phyloP scores from a whole-genome alignment of 108 stramenopile genomes.

The Cyclotella sp. region DNA sequence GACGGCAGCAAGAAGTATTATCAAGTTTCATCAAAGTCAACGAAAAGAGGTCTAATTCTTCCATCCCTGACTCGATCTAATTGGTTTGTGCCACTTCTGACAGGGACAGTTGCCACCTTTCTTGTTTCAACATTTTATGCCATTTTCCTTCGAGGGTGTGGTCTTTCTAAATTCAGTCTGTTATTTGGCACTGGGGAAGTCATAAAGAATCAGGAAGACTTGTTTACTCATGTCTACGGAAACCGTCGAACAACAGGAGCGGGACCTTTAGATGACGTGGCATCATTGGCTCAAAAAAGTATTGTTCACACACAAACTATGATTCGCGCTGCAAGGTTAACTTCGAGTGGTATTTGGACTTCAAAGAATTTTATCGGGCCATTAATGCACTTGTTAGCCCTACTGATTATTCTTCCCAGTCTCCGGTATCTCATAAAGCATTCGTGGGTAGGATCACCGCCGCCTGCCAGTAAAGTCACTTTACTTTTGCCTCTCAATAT shows the following conservation, averaged over 20 bases:
- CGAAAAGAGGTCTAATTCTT: slow-evolving; percentile 51
- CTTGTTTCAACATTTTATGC: slow-evolving; percentile 57
- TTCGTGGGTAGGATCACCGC: slow-evolving; percentile 51
- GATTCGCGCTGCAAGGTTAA: slow-evolving; percentile 57
- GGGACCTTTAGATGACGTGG: slow-evolving; percentile 50
- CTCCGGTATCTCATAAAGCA: slow-evolving; percentile 46
- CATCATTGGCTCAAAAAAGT: slow-evolving; percentile 55
- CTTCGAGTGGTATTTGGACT: slow-evolving; percentile 74
- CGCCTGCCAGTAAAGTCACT: slow-evolving; percentile 26
- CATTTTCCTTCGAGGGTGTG: slow-evolving; percentile 72
- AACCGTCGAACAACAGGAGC: slow-evolving; percentile 31
- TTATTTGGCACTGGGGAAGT: slow-evolving; percentile 49
- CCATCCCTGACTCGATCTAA: slow-evolving; percentile 57
- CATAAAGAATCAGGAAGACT: slow-evolving; percentile 50
- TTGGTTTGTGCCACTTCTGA: slow-evolving; percentile 62
- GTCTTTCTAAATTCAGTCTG: slow-evolving; percentile 48
- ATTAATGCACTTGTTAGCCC: slow-evolving; percentile 59
- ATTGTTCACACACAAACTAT: slow-evolving; percentile 55
- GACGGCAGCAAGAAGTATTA: slow-evolving; percentile 43
- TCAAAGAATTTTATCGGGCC: slow-evolving; percentile 56
- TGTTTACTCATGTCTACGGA: slow-evolving; percentile 52
- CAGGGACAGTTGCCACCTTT: slow-evolving; percentile 60
- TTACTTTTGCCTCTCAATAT: slow-evolving; percentile 62
- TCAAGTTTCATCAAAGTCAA: slow-evolving; percentile 42
- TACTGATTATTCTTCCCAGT: slow-evolving; percentile 64